These are phyloP conservation scores for Ogataea haglerorum DNA, from an alignment of 805 yeast species.

Conservation along the genomic window DNA sequence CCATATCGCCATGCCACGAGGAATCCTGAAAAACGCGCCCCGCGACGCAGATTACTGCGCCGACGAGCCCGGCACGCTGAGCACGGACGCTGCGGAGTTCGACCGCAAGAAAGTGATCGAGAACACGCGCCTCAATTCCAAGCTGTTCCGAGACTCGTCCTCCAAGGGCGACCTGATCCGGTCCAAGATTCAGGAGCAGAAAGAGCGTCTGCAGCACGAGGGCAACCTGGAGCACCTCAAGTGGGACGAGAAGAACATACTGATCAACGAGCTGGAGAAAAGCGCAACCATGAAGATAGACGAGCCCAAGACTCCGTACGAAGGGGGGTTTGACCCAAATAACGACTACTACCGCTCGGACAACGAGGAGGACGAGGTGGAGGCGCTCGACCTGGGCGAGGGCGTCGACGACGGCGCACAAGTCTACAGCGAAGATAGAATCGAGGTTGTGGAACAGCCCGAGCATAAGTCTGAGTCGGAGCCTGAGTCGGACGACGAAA, in stretches of 20 bases:
- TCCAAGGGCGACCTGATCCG: constrained; percentile 45
- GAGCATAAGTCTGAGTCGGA: neutral
- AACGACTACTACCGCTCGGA: constrained; percentile 77
- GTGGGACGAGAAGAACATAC: constrained; percentile 84
- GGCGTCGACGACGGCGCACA: constrained; percentile 26
- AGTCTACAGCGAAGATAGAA: constrained; percentile 11
- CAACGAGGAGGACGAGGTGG: constrained; percentile 49
- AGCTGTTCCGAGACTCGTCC: constrained; percentile 29
- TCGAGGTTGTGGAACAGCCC: constrained; percentile 20
- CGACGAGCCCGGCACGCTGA: constrained; percentile 2
- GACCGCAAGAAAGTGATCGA: constrained; percentile 68
- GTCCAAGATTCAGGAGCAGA: constrained; percentile 40
- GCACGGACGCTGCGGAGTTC: constrained; percentile 19
- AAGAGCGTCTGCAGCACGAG: constrained; percentile 23
- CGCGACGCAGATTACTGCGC: constrained; percentile 20
- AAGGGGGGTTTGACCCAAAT: constrained; percentile 79
- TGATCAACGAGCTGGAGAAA: constrained; percentile 69
- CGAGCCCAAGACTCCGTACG: constrained; percentile 95
- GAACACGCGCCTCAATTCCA: constrained; percentile 75
- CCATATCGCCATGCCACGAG: constrained; percentile 16
- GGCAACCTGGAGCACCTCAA: constrained; percentile 47
- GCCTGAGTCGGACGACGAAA: constrained; percentile 31
- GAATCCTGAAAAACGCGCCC: constrained; percentile 34
- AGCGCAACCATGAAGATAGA: constrained; percentile 77
- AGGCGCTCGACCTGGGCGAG: constrained; percentile 32